Evolutionary conservation across 2,329 filamentous ascomycete species (phyloP).

Genomic region (Ophiosphaerella narmari): DNA sequence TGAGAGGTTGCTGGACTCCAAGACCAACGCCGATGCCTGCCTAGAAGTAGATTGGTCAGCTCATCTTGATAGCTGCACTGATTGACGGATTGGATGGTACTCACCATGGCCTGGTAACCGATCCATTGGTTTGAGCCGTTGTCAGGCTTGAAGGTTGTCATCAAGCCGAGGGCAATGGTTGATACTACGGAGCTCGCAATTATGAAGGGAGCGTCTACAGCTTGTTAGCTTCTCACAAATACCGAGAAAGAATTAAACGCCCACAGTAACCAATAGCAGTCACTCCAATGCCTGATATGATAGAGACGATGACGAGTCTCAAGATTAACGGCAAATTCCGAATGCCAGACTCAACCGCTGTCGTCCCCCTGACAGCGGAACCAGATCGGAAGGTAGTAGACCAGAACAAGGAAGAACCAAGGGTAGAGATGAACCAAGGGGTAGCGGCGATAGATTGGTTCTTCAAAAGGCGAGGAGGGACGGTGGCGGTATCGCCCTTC

Average conservation of each 20-base stretch:
- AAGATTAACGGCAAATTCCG: neutral
- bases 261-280: no score
- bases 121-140: neutral
- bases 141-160: neutral
- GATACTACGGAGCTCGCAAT: neutral
- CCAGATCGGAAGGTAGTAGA: neutral
- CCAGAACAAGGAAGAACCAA: neutral
- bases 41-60: no score
- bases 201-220: neutral
- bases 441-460: no score
- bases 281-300: neutral
- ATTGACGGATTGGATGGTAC: neutral
- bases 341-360: neutral
- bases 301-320: neutral
- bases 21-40: neutral
- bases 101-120: neutral
- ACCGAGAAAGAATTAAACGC: no score
- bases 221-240: no score
- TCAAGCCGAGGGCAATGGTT: neutral
- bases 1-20: neutral
- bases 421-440: no score
- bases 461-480: neutral
- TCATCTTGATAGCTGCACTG: no score
- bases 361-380: neutral
- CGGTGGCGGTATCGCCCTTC: slow-evolving; percentile 31